Percentiles rank a stretch among this genome's conserved stretches.
Evolutionary conservation across 1,284 basidiomycete genomes (phyloP).

Genomic region (Sanguinoderma infundibulare): DNA sequence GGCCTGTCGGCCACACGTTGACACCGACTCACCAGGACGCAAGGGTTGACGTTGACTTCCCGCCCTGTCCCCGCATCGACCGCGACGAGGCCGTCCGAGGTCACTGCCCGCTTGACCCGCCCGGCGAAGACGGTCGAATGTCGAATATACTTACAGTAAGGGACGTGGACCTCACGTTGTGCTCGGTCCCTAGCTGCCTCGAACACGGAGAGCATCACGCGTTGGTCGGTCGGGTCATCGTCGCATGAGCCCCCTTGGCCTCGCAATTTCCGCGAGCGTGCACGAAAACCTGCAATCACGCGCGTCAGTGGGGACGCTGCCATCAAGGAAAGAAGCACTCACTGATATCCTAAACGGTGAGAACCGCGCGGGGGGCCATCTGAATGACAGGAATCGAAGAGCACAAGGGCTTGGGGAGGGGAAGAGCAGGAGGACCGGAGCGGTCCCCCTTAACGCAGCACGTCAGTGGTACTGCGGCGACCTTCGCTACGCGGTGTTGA

Average conservation of each 20-base stretch:
- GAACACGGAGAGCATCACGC: conserved; percentile 4
- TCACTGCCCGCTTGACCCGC: conserved; percentile 4
- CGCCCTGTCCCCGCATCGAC: neutral
- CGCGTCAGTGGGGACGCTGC: conserved; percentile 10
- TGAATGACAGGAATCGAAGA: conserved; percentile 1
- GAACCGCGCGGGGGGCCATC: conserved; percentile 7
- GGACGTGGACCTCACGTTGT: too few species aligned
- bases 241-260: neutral
- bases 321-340: neutral
- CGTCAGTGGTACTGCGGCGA: too few species aligned
- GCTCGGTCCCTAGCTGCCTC: neutral
- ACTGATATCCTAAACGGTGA: neutral
- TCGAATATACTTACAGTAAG: too few species aligned
- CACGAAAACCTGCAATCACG: conserved; percentile 10
- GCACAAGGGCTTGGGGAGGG: too few species aligned
- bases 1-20: neutral
- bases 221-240: conserved; percentile 9
- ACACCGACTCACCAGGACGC: neutral
- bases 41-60: neutral
- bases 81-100: neutral
- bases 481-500: neutral
- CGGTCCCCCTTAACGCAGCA: conserved; percentile 9
- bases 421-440: conserved; percentile 14
- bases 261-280: neutral
- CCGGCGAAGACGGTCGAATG: neutral